Percentiles rank a stretch among this genome's conserved stretches.
phyloP scores from a whole-genome alignment of 129 eudicot genomes.

The Lactuca saligna region DNA sequence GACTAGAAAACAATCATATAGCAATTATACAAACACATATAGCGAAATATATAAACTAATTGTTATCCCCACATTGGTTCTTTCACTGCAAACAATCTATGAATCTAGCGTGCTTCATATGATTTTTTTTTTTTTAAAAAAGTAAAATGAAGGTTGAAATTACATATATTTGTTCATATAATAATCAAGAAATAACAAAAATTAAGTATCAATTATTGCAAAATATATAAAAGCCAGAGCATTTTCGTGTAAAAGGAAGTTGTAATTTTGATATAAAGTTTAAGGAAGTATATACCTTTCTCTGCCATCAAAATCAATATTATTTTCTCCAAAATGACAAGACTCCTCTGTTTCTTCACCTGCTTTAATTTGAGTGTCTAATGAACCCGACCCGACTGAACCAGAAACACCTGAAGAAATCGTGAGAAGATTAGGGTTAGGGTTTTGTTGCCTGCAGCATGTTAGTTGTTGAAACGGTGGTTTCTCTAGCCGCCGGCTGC shows the following conservation, averaged over 20 bases:
- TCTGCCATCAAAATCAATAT: slow-evolving; percentile 58
- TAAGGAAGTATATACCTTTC: slow-evolving; percentile 48
- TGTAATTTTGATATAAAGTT: not conserved
- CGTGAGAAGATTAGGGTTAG: slow-evolving; percentile 12
- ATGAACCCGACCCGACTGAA: slow-evolving; percentile 36
- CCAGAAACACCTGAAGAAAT: slow-evolving; percentile 12
- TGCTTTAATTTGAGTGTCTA: slow-evolving; percentile 9
- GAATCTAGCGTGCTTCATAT: not conserved
- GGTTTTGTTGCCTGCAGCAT: slow-evolving; percentile 20
- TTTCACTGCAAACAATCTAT: not conserved
- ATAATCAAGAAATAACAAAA: not conserved
- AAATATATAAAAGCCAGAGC: not conserved
- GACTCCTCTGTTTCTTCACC: slow-evolving; percentile 39
- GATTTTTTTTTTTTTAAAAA: too few species aligned
- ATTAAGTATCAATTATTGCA: not conserved
- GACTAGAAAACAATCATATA: not conserved
- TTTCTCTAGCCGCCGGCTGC: slow-evolving; percentile 71
- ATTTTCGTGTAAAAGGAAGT: not conserved
- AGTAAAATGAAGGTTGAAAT: not conserved
- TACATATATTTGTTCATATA: not conserved
- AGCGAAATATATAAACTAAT: not conserved
- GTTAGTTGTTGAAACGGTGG: slow-evolving; percentile 28
- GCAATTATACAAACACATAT: not conserved
- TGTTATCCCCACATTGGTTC: not conserved
- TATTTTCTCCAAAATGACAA: slow-evolving; percentile 52